These are phyloP conservation scores for Sideroxylon spinosum DNA, from an alignment of 179 eudicot genomes.

Conservation along the genomic window DNA sequence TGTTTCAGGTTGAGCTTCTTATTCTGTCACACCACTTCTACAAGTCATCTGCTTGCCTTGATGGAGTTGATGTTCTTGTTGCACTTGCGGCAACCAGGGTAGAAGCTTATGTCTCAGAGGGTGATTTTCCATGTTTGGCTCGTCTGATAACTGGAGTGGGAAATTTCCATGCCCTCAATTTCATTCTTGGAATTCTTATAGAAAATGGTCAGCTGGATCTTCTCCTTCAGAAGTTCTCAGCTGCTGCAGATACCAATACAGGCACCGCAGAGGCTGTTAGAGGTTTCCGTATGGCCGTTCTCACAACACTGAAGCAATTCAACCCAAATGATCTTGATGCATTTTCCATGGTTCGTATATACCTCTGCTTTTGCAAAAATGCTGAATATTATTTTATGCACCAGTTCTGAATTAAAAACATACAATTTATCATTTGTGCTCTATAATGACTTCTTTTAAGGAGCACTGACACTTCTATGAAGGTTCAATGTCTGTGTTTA, in stretches of 20 bases:
- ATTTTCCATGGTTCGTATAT: constrained; percentile 77
- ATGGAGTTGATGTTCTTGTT: constrained; percentile 98
- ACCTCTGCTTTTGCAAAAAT: constrained; percentile 10
- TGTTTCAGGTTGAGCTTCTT: constrained; percentile 92
- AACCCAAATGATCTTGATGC: constrained; percentile 87
- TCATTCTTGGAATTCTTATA: constrained; percentile 90
- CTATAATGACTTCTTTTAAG: background rate
- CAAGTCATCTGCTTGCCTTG: constrained; percentile 94
- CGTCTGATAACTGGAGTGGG: constrained; percentile 97
- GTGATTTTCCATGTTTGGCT: constrained; percentile 94
- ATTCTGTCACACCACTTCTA: constrained; percentile 98
- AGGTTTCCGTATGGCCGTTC: constrained; percentile 98
- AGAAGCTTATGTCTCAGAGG: constrained; percentile 92
- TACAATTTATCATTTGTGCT: background rate
- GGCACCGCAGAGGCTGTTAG: constrained; percentile 76
- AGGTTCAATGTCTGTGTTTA: no score
- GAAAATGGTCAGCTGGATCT: constrained; percentile 94
- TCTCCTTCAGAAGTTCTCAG: constrained; percentile 92
- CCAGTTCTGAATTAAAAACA: background rate
- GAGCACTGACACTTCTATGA: no score
- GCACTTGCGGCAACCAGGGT: constrained; percentile 98
- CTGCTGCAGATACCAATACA: constrained; percentile 79
- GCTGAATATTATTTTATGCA: background rate
- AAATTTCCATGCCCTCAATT: constrained; percentile 88
- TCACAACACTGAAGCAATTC: constrained; percentile 84